Evolutionary conservation across 495 filamentous ascomycete genomes (phyloP).

Genomic region (Aspergillus ellipticus): DNA sequence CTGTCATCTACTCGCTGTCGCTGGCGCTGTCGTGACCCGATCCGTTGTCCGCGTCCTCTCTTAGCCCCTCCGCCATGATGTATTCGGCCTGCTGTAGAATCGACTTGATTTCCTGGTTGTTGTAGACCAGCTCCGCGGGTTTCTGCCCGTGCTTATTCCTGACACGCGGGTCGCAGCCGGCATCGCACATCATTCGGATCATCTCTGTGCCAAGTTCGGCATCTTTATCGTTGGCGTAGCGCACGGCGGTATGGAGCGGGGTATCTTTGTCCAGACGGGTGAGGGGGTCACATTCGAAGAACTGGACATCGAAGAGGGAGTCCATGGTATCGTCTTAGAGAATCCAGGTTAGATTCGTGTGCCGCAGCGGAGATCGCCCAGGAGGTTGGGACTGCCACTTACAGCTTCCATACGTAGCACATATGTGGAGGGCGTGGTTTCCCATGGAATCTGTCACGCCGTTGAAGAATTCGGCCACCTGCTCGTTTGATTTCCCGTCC

Average conservation of each 20-base stretch:
- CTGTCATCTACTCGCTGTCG: constrained; percentile 36
- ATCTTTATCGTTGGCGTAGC: constrained; percentile 72
- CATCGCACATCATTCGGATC: constrained; percentile 89
- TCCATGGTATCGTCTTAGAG: constrained; percentile 82
- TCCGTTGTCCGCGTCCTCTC: constrained; percentile 27
- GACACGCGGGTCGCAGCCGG: constrained; percentile 70
- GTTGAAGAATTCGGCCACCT: constrained; percentile 74
- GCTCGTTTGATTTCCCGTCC: constrained; percentile 44
- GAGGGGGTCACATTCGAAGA: constrained; percentile 88
- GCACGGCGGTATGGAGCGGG: constrained; percentile 82
- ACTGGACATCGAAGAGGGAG: constrained; percentile 85
- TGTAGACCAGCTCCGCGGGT: constrained; percentile 37
- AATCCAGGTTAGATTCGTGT: neutral
- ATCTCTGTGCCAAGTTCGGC: constrained; percentile 62
- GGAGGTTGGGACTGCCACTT: constrained; percentile 30
- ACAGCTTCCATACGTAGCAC: constrained; percentile 83
- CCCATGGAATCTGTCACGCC: constrained; percentile 77
- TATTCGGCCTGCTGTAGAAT: constrained; percentile 78
- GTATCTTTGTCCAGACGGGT: constrained; percentile 82
- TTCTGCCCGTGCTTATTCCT: constrained; percentile 47
- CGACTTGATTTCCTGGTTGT: constrained; percentile 63
- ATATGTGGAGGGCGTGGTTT: constrained; percentile 84
- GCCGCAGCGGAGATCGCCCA: neutral
- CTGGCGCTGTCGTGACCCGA: constrained; percentile 36
- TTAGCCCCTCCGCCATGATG: constrained; percentile 44